Evolutionary conservation across 1,284 basidiomycete species (phyloP).

Genomic region (Cryptococcus sp.): DNA sequence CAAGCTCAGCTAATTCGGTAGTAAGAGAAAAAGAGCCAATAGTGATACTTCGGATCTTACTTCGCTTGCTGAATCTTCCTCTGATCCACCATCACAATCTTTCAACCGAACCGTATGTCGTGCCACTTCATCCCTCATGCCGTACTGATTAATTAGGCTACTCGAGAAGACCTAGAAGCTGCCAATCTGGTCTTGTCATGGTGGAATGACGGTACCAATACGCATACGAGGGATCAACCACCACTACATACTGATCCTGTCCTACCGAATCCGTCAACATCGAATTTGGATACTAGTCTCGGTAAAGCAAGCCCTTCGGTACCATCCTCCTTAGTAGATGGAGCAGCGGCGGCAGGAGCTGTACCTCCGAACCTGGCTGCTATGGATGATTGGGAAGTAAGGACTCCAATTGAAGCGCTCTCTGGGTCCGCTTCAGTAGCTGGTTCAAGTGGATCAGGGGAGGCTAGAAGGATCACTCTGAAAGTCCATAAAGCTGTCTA

Average conservation of each 20-base stretch:
- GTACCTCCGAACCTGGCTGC: not conserved
- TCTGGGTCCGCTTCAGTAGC: too few species aligned
- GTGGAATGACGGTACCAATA: not conserved
- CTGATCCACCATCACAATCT: not conserved
- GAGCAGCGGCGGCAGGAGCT: too few species aligned
- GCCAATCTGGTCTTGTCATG: conserved; percentile 22
- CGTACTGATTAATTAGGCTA: conserved; percentile 3
- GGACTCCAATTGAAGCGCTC: too few species aligned
- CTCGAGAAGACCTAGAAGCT: conserved; percentile 28
- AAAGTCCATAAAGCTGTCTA: not conserved
- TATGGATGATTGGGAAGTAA: not conserved
- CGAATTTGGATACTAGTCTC: too few species aligned
- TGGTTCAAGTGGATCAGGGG: not conserved
- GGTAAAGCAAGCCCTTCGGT: too few species aligned
- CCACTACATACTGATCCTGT: not conserved
- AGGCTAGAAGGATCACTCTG: not conserved
- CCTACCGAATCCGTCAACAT: not conserved
- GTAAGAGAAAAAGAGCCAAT: not conserved
- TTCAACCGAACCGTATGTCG: not conserved
- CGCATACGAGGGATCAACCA: not conserved
- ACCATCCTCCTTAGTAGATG: too few species aligned
- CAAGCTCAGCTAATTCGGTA: not conserved
- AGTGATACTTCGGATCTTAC: not conserved
- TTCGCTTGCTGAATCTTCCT: not conserved
- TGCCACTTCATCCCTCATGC: too few species aligned